Evolutionary conservation across 78 protist species (phyloP).

Genomic region (Pelomyxa schiedti): DNA sequence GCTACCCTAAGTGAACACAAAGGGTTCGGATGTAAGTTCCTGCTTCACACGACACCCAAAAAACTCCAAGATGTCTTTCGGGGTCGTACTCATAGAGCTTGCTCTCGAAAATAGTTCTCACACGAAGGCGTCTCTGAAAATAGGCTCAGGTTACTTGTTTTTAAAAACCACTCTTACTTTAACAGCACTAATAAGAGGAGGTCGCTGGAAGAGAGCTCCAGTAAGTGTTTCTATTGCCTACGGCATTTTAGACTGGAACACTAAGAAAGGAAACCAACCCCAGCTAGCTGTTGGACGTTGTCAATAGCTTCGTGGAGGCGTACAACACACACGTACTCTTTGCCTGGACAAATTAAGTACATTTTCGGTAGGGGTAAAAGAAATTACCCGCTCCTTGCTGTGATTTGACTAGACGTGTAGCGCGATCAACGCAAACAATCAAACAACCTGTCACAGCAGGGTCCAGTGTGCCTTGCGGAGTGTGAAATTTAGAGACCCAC

Average conservation of each 20-base stretch:
- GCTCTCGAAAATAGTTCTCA: constrained; percentile 91
- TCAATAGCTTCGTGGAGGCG: constrained; percentile 84
- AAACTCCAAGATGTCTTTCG: constrained; percentile 85
- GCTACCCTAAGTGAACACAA: constrained; percentile 99
- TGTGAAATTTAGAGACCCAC: constrained; percentile 49
- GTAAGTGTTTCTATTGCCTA: constrained; percentile 77
- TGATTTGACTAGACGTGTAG: constrained; percentile 98
- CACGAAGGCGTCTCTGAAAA: constrained; percentile 90
- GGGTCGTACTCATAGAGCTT: constrained; percentile 88
- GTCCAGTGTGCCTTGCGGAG: constrained; percentile 98
- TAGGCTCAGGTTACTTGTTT: constrained; percentile 57
- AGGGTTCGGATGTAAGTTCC: constrained; percentile 99
- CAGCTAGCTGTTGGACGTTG: constrained; percentile 16
- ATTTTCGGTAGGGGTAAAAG: no score
- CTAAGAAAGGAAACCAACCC: neutral
- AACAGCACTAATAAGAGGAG: constrained; percentile 96
- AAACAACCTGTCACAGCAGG: constrained; percentile 99
- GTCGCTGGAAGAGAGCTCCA: constrained; percentile 99
- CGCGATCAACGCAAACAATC: constrained; percentile 95
- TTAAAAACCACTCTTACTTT: constrained; percentile 19
- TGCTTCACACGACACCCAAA: constrained; percentile 97
- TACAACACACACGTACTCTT: constrained; percentile 92
- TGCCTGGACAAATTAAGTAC: no score
- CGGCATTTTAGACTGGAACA: neutral
- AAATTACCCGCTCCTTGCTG: constrained; percentile 99